phyloP scores from a whole-genome alignment of 2,329 filamentous ascomycete genomes.

The Verticillium alfalfae region DNA sequence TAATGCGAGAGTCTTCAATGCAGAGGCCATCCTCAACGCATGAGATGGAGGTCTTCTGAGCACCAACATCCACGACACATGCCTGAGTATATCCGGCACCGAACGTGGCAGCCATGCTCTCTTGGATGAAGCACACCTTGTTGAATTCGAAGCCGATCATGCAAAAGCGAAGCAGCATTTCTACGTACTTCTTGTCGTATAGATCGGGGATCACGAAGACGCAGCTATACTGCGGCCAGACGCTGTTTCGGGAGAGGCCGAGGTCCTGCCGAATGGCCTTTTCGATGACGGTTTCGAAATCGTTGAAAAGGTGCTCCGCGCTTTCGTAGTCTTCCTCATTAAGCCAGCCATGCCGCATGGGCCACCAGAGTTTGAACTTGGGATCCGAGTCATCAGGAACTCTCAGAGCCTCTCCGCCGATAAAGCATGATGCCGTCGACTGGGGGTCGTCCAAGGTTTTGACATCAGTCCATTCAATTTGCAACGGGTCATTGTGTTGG shows the following conservation, averaged over 20 bases:
- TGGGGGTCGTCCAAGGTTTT: conserved; percentile 60
- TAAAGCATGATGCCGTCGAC: conserved; percentile 58
- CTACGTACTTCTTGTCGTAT: conserved; percentile 91
- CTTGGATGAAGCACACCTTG: conserved; percentile 89
- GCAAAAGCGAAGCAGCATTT: conserved; percentile 75
- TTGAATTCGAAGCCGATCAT: conserved; percentile 88
- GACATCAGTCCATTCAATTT: conserved; percentile 93
- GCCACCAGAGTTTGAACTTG: conserved; percentile 90
- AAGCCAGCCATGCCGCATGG: conserved; percentile 77
- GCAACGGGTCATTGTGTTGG: conserved; percentile 89
- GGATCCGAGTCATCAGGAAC: conserved; percentile 86
- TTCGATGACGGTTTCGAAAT: conserved; percentile 82
- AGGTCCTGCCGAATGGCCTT: conserved; percentile 83
- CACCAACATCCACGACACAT: conserved; percentile 93
- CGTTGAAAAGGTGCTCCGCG: conserved; percentile 75
- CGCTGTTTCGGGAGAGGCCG: conserved; percentile 67
- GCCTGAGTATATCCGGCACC: conserved; percentile 91
- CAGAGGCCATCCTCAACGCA: conserved; percentile 96
- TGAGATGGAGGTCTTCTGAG: conserved; percentile 94
- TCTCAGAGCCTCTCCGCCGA: conserved; percentile 75
- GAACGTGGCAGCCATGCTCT: conserved; percentile 90
- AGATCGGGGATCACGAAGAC: conserved; percentile 97
- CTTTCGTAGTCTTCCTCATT: conserved; percentile 86
- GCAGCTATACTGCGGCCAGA: conserved; percentile 88
- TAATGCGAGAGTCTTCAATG: conserved; percentile 89